Conservation (phyloP, 2,329 filamentous ascomycete species). For the Orbilia oligospora region DNA sequence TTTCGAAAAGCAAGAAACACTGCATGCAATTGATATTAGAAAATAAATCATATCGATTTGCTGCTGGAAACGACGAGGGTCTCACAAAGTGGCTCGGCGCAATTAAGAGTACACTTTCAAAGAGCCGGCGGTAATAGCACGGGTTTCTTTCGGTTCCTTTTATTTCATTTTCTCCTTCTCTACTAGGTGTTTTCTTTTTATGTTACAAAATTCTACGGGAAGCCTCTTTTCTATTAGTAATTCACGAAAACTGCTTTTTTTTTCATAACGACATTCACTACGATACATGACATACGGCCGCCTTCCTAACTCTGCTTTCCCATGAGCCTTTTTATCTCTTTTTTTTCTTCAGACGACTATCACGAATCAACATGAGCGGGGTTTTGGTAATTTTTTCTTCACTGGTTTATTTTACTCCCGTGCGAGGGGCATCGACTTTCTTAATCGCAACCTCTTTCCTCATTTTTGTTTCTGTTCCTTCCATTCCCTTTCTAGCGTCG, state of each 20-base stretch:
- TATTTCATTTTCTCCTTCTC: constrained; percentile 12
- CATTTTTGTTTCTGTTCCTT: constrained; percentile 26
- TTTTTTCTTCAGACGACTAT: constrained; percentile 43
- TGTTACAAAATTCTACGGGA: constrained; percentile 16
- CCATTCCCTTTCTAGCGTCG: constrained; percentile 45
- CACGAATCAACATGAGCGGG: constrained; percentile 58
- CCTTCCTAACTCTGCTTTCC: constrained; percentile 26
- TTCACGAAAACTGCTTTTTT: constrained; percentile 42
- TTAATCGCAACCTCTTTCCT: constrained; percentile 27
- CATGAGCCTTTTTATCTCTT: constrained; percentile 22
- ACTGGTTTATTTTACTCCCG: constrained; percentile 25
- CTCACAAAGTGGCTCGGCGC: constrained; percentile 88
- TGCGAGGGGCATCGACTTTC: constrained; percentile 27
- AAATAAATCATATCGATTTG: constrained; percentile 85
- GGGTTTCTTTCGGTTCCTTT: neutral
- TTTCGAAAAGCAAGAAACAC: constrained; percentile 85
- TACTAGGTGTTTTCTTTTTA: constrained; percentile 9
- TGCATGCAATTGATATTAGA: constrained; percentile 96
- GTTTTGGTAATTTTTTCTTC: constrained; percentile 24
- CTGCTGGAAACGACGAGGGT: constrained; percentile 83
- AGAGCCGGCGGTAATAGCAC: constrained; percentile 64
- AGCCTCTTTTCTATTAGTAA: constrained; percentile 42
- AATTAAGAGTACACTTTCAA: constrained; percentile 86
- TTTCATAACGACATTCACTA: constrained; percentile 60
- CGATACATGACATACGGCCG: constrained; percentile 45